Evolutionary conservation across 2,329 filamentous ascomycete genomes (phyloP).

Genomic region (Monosporascus sp.): DNA sequence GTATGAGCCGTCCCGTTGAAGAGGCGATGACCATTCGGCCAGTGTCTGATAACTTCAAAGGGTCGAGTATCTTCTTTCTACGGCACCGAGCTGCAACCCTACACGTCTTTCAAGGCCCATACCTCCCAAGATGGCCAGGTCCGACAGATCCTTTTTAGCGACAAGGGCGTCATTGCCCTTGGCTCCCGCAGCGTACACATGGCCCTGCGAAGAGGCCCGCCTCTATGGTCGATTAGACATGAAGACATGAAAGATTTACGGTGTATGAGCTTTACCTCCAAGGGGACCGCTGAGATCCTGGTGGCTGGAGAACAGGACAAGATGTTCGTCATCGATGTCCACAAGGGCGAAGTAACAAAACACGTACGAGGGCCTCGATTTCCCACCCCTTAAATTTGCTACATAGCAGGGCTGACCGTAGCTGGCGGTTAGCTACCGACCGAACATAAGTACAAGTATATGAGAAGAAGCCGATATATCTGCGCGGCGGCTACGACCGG

Average conservation of each 20-base stretch:
- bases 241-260: constrained; percentile 78
- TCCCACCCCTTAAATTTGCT: not conserved
- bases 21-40: constrained; percentile 1
- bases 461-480: constrained; percentile 86
- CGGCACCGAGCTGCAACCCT: constrained; percentile 75
- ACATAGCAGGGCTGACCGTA: constrained; percentile 23
- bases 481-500: constrained; percentile 85
- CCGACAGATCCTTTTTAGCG: constrained; percentile 84
- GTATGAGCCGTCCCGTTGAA: constrained; percentile 42
- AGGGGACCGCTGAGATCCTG: constrained; percentile 75
- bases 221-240: constrained; percentile 82
- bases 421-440: constrained; percentile 52
- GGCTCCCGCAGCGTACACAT: constrained; percentile 83
- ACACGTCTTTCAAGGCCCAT: constrained; percentile 86
- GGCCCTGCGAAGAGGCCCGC: constrained; percentile 72
- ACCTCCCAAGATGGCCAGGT: constrained; percentile 68
- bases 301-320: constrained; percentile 80
- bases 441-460: constrained; percentile 76
- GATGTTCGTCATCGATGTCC: constrained; percentile 72
- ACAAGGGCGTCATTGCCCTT: constrained; percentile 83
- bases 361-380: constrained; percentile 38
- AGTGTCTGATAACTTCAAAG: constrained; percentile 37
- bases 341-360: constrained; percentile 67
- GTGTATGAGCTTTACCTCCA: constrained; percentile 94
- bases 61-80: constrained; percentile 87